Percentiles rank a stretch among this genome's conserved stretches.
These are phyloP conservation scores for Galerina sulciceps DNA, from an alignment of 768 basidiomycete genomes.

Conservation along the genomic window DNA sequence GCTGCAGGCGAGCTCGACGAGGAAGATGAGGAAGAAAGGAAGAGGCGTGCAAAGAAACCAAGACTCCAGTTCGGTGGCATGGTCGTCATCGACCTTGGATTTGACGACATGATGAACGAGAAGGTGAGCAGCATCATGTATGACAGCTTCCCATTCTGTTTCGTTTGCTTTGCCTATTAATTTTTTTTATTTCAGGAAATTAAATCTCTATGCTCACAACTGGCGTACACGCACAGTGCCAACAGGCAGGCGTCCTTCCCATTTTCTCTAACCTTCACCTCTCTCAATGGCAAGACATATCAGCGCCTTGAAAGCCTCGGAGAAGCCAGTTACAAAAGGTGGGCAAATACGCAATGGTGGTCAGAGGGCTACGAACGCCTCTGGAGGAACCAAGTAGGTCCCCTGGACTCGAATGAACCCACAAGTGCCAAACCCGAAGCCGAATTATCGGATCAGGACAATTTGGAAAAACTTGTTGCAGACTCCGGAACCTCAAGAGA, in stretches of 20 bases:
- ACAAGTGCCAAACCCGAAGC: not conserved
- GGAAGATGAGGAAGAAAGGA: conserved; percentile 41
- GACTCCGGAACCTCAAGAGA: conserved; percentile 1
- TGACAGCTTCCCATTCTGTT: conserved; percentile 16
- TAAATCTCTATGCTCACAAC: conserved; percentile 84
- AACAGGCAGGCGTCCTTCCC: conserved; percentile 77
- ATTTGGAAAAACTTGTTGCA: not conserved
- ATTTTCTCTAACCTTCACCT: conserved; percentile 80
- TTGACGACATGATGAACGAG: conserved; percentile 92
- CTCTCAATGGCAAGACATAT: conserved; percentile 73
- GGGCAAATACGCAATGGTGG: conserved; percentile 88
- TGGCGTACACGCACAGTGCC: conserved; percentile 89
- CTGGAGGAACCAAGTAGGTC: conserved; percentile 49
- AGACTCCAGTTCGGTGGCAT: conserved; percentile 58
- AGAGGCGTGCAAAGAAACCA: conserved; percentile 43
- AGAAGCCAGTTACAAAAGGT: conserved; percentile 75
- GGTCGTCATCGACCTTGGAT: conserved; percentile 86
- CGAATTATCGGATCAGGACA: not conserved
- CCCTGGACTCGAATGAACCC: not conserved
- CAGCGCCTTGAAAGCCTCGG: conserved; percentile 66
- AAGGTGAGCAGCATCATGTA: conserved; percentile 61
- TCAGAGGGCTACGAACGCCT: conserved; percentile 70
- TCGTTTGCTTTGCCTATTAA: conserved; percentile 11
- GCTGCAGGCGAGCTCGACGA: conserved; percentile 68
- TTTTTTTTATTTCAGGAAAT: conserved; percentile 69